Base-by-base conservation (phyloP, 345 rosid species). In the Salix koriyanagi region DNA sequence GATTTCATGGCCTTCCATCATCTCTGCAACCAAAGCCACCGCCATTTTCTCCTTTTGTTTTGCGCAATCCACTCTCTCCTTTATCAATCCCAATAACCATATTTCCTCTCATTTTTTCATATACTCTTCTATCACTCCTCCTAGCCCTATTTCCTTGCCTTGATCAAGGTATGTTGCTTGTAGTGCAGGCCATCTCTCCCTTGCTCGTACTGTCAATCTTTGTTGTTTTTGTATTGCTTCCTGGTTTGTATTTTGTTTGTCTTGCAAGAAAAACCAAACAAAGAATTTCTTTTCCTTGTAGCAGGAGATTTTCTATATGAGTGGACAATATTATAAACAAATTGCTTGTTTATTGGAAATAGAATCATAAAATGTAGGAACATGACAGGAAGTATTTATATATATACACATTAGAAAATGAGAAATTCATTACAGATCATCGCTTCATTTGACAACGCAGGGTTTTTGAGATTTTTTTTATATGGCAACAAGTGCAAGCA, bases 401-500 rank as follows among this genome's bases (percentile, higher is more conserved):
- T 26, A 26, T 26, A 26, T 8, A 39, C 8, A 52, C 2, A 58
- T n/a, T 58, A 10, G 28, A n/a, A n/a, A 58, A n/a, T 1, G 28
- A 58, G 62, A 10, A 58, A n/a, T 9, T 58, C 62, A 9, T 58
- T 56, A 10, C 14, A 58, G 26, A 58, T 58, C 23, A 26, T 10
- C 6, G 30, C 18, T 65, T 65, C 70, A 2, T 50, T 67, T 72
- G 76, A 74, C 28, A 21, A 19, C 65, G 83, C 76, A 80, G 76
- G 75, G 21, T 41, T 14, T 42, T 28, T 28, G 16, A 46, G 18
- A 70, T 23, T 48, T 36, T 12, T 42, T 48, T n/a, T 78, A 74
- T 72, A 87, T 88, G 87, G 90, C 93, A 15, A 74, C 89, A 32
- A 71, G 68, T 67, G 50, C 46, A 25, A 75, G 19, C 44, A 79